Evolutionary conservation across 441 rosid genomes (phyloP).

Genomic region (Corymbia calophylla): DNA sequence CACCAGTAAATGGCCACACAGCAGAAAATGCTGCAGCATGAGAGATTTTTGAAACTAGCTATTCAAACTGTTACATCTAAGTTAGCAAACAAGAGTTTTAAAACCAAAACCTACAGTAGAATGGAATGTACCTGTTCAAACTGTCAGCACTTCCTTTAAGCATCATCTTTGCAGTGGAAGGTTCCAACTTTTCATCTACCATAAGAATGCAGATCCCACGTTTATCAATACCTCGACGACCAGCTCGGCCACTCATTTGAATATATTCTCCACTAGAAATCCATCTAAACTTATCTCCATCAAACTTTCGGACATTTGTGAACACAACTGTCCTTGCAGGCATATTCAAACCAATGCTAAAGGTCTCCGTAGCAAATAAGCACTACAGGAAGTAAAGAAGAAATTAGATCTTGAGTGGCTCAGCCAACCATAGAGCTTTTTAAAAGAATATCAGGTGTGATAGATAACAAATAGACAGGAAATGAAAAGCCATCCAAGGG

Average conservation of each 20-base stretch:
- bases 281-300: slow-evolving; percentile 98
- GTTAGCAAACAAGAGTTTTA: background rate
- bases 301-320: slow-evolving; percentile 97
- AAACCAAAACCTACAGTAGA: background rate
- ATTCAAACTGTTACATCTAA: background rate
- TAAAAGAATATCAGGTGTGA: background rate
- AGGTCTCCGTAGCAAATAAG: slow-evolving; percentile 98
- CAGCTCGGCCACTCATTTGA: slow-evolving; percentile 99
- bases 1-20: background rate
- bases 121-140: slow-evolving; percentile 64
- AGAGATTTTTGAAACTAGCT: background rate
- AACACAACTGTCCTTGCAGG: slow-evolving; percentile 99
- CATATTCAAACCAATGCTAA: slow-evolving; percentile 98
- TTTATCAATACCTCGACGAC: slow-evolving; percentile 98
- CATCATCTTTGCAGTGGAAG: slow-evolving; percentile 91
- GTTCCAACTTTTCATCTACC: slow-evolving; percentile 97
- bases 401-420: slow-evolving; percentile 1
- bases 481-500: background rate
- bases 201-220: slow-evolving; percentile 95
- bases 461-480: background rate
- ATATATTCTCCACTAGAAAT: slow-evolving; percentile 96
- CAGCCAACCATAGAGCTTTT: slow-evolving; percentile 12
- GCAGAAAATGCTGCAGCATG: background rate
- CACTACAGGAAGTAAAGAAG: slow-evolving; percentile 38
- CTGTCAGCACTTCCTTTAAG: slow-evolving; percentile 96